Evolutionary conservation across 805 yeast genomes (phyloP).

Genomic region (Debaryomyces prosopidis): DNA sequence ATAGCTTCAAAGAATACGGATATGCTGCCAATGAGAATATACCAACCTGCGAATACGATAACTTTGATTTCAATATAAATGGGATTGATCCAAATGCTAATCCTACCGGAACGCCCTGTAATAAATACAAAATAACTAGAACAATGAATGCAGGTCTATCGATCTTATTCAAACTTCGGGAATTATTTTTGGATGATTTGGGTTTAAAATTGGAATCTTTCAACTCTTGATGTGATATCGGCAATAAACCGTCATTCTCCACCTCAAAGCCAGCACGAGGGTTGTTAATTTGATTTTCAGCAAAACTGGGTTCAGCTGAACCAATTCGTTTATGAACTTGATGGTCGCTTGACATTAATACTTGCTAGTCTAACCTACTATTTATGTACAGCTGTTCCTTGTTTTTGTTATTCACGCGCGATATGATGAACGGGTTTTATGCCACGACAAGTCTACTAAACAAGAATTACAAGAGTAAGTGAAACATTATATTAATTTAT

Average conservation of each 20-base stretch:
- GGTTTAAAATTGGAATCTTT: neutral
- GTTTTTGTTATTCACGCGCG: too few relatives aligned
- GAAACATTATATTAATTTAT: neutral
- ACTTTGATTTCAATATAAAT: slow-evolving; percentile 76
- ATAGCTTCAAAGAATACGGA: slow-evolving; percentile 86
- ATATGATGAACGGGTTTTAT: too few relatives aligned
- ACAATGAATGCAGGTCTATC: slow-evolving; percentile 79
- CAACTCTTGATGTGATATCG: slow-evolving; percentile 22
- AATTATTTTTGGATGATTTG: neutral
- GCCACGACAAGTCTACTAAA: too few relatives aligned
- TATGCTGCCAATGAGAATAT: slow-evolving; percentile 88
- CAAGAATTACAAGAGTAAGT: neutral
- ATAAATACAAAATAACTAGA: slow-evolving; percentile 70
- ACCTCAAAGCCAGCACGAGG: slow-evolving; percentile 26
- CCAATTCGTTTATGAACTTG: slow-evolving; percentile 25
- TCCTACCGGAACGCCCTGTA: slow-evolving; percentile 98
- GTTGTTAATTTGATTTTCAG: slow-evolving; percentile 16
- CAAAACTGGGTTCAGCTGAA: slow-evolving; percentile 11
- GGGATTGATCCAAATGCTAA: slow-evolving; percentile 94
- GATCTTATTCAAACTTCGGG: slow-evolving; percentile 7
- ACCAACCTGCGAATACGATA: slow-evolving; percentile 88
- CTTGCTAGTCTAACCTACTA: neutral
- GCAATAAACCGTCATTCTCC: slow-evolving; percentile 39
- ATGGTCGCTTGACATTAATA: slow-evolving; percentile 3
- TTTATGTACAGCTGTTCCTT: too few relatives aligned